Base-by-base conservation (phyloP, 495 filamentous ascomycete genomes). In the Lindgomyces ingoldianus region DNA sequence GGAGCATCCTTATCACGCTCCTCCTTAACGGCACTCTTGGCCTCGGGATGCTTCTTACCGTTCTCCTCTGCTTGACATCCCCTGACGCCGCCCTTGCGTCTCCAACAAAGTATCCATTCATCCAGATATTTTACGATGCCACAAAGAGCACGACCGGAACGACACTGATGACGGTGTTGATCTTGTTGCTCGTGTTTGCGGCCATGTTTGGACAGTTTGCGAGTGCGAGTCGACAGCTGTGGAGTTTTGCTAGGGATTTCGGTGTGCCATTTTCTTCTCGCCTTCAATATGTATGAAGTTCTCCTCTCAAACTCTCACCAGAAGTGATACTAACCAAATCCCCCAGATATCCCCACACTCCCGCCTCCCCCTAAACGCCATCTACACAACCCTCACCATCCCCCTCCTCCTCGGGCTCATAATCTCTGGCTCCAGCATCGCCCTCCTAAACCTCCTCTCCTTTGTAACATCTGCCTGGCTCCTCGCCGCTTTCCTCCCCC, bases 51-150 rank as follows among this genome's bases (percentile, higher is more conserved):
- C 10, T 62, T 18, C 36, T 72, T 21, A 42, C 29, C 12, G 45
- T 54, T 24, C 27, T 66, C 48, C 44, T 51, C 39, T 42, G 39
- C 30, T 18, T 85, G 12, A 81, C 80, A 1, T 78, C 85, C 41
- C 63, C 83, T 41, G 72, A 68, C 9, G 45, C 50, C 1, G 60
- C 64, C 10, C 41, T 70, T 12, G 47, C 1, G 3, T 78, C n/a
- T 53, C 60, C 64, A 46, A 82, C 81, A 0, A 74, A 74, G 1
- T 81, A 77, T 53, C 81, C 83, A 0, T 83, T 81, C 21, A 79
- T 85, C 29, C 78, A 81, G 60, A 75, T 84, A 4, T 80, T 84
- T 69, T 80, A 76, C 57, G 77, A 83, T 54, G 76, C 78, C 2
- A 82, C 81, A 0, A 64, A 75, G 4, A 79, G 65, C 55, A 69